Evolutionary conservation across 2,329 filamentous ascomycete species (phyloP).

Genomic region (Colletotrichum graminicola): DNA sequence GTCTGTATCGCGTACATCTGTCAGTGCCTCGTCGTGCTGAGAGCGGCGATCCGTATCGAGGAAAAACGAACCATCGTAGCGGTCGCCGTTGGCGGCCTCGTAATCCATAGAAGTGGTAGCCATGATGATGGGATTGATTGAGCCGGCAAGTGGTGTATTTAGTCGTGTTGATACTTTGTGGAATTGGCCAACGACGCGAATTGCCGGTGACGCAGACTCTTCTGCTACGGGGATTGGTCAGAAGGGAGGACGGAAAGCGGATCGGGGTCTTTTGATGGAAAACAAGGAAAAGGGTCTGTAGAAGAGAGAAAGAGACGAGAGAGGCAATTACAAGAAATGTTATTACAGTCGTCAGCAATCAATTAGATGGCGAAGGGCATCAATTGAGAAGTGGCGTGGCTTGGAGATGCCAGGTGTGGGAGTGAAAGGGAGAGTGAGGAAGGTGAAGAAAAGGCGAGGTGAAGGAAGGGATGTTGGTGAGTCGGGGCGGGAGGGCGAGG

Average conservation of each 20-base stretch:
- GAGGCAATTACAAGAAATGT: conserved; percentile 44
- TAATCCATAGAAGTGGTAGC: conserved; percentile 78
- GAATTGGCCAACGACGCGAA: conserved; percentile 34
- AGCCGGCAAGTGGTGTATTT: neutral
- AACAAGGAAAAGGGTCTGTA: conserved; percentile 26
- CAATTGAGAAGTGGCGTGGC: conserved; percentile 28
- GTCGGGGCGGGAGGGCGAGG: conserved; percentile 13
- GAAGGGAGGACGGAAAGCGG: conserved; percentile 28
- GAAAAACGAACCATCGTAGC: conserved; percentile 70
- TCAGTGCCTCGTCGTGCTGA: conserved; percentile 25
- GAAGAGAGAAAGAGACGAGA: conserved; percentile 36
- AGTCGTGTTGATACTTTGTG: conserved; percentile 12
- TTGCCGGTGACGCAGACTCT: conserved; percentile 39
- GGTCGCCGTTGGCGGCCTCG: conserved; percentile 75
- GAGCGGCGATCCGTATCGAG: conserved; percentile 32
- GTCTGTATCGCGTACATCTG: conserved; percentile 56
- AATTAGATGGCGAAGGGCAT: conserved; percentile 20
- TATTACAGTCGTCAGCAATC: conserved; percentile 33
- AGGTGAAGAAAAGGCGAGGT: conserved; percentile 37
- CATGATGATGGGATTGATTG: conserved; percentile 55
- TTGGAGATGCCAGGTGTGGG: conserved; percentile 29
- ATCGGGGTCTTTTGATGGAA: conserved; percentile 13
- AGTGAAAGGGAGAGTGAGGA: conserved; percentile 30
- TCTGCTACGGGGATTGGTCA: conserved; percentile 37
- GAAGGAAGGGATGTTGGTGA: conserved; percentile 33